These are phyloP conservation scores for Teratosphaeriaceae sp. DNA, from an alignment of 2,329 filamentous ascomycete genomes.

Conservation along the genomic window DNA sequence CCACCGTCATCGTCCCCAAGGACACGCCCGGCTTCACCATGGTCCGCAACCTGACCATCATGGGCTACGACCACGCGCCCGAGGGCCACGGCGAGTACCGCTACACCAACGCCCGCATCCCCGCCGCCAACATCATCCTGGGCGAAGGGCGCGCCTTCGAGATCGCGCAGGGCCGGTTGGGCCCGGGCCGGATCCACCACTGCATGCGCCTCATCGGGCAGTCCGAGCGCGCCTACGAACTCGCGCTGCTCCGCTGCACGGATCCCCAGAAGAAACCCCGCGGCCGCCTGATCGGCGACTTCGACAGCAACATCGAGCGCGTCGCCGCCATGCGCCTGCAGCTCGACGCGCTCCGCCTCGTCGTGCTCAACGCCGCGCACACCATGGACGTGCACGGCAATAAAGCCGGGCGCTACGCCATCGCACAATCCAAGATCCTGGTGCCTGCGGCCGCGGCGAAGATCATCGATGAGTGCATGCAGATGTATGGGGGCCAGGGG, in stretches of 20 bases:
- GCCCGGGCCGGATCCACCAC: slow-evolving; percentile 92
- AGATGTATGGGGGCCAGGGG: slow-evolving; percentile 83
- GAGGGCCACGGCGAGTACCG: slow-evolving; percentile 89
- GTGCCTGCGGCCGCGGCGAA: slow-evolving; percentile 72
- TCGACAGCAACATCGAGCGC: slow-evolving; percentile 91
- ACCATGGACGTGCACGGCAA: slow-evolving; percentile 83
- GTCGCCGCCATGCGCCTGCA: slow-evolving; percentile 85
- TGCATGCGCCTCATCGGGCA: slow-evolving; percentile 90
- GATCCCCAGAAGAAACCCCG: slow-evolving; percentile 85
- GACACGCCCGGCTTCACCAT: slow-evolving; percentile 78
- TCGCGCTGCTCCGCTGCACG: slow-evolving; percentile 88
- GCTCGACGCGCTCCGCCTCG: slow-evolving; percentile 79
- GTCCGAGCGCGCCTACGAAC: slow-evolving; percentile 81
- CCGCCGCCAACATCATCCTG: slow-evolving; percentile 73
- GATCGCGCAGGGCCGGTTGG: slow-evolving; percentile 95
- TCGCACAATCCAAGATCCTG: slow-evolving; percentile 87
- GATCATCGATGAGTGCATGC: slow-evolving; percentile 89
- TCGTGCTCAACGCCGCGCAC: slow-evolving; percentile 88
- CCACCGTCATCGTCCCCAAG: slow-evolving; percentile 86
- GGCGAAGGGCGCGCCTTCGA: slow-evolving; percentile 95
- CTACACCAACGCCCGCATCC: slow-evolving; percentile 83
- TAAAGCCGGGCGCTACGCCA: slow-evolving; percentile 82
- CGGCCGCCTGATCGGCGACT: slow-evolving; percentile 73
- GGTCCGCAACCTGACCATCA: slow-evolving; percentile 84
- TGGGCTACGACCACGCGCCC: slow-evolving; percentile 92